Conservation (phyloP, 768 basidiomycete species). For the Termitomyces eurrhizus region DNA sequence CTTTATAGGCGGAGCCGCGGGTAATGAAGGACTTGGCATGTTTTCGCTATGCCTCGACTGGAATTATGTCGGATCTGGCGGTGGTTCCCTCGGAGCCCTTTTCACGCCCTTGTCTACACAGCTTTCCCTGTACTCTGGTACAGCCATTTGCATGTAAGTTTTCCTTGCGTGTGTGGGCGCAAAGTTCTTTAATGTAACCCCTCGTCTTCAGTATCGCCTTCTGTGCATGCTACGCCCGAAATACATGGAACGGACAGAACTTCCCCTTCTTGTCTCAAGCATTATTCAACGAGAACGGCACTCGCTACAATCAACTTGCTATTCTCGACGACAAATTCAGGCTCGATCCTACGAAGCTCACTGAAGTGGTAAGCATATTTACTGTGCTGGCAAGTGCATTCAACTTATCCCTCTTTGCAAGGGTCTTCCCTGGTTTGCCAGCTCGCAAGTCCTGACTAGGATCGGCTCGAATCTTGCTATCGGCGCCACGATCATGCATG, state of each 20-base stretch:
- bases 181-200: background rate
- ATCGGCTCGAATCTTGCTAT: conserved; percentile 34
- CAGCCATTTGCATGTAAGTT: conserved; percentile 47
- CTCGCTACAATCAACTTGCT: conserved; percentile 44
- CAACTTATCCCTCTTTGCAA: conserved; percentile 4
- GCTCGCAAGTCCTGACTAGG: conserved; percentile 39
- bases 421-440: conserved; percentile 44
- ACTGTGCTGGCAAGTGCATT: background rate
- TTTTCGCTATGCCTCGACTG: conserved; percentile 61
- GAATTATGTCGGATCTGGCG: conserved; percentile 50
- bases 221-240: conserved; percentile 39
- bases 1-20: conserved; percentile 44
- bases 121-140: conserved; percentile 46
- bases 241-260: conserved; percentile 54
- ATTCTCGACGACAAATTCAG: conserved; percentile 50
- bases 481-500: conserved; percentile 48
- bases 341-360: conserved; percentile 47
- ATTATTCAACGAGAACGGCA: conserved; percentile 44
- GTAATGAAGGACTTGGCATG: conserved; percentile 59
- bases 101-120: conserved; percentile 55
- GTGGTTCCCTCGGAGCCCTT: conserved; percentile 39
- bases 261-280: conserved; percentile 58
- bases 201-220: conserved; percentile 34
- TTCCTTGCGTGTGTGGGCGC: background rate
- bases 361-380: conserved; percentile 6